These are phyloP conservation scores for Cryomyces minteri DNA, from an alignment of 495 filamentous ascomycete species.

Conservation along the genomic window DNA sequence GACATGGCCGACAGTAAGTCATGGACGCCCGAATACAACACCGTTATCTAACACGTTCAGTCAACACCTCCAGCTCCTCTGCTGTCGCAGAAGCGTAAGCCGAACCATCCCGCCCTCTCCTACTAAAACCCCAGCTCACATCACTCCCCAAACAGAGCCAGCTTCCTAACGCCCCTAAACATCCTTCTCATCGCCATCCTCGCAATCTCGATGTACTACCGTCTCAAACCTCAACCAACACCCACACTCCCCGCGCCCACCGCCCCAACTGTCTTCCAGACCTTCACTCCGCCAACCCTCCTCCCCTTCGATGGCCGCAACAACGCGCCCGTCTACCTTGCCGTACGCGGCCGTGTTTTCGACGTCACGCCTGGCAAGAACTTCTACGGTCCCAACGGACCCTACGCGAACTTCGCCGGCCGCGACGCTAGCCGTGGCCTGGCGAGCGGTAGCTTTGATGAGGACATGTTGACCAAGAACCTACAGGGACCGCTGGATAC, in stretches of 20 bases:
- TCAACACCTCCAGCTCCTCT: background rate
- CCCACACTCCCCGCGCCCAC: slow-evolving; percentile 47
- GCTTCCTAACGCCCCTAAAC: slow-evolving; percentile 17
- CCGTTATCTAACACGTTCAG: background rate
- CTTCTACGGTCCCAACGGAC: slow-evolving; percentile 87
- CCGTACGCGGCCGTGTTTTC: slow-evolving; percentile 71
- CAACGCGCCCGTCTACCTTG: slow-evolving; percentile 59
- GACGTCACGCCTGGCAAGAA: slow-evolving; percentile 70
- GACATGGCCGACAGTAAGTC: too few species aligned
- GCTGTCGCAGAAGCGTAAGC: background rate
- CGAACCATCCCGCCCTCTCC: background rate
- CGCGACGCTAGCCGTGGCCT: slow-evolving; percentile 85
- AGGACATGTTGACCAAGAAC: slow-evolving; percentile 90
- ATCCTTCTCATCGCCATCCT: slow-evolving; percentile 21
- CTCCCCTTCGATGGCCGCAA: slow-evolving; percentile 74
- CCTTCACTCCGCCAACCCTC: slow-evolving; percentile 74
- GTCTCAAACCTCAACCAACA: slow-evolving; percentile 29
- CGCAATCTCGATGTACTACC: slow-evolving; percentile 29
- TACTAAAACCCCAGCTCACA: background rate
- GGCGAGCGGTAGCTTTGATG: slow-evolving; percentile 85
- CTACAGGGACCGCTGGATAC: slow-evolving; percentile 72
- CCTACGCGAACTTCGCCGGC: slow-evolving; percentile 87
- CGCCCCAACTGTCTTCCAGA: slow-evolving; percentile 66
- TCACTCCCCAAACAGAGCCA: slow-evolving; percentile 5
- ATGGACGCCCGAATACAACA: too few species aligned